These are phyloP conservation scores for Parascedosporium putredinis DNA, from an alignment of 2,329 filamentous ascomycete species.

Conservation along the genomic window DNA sequence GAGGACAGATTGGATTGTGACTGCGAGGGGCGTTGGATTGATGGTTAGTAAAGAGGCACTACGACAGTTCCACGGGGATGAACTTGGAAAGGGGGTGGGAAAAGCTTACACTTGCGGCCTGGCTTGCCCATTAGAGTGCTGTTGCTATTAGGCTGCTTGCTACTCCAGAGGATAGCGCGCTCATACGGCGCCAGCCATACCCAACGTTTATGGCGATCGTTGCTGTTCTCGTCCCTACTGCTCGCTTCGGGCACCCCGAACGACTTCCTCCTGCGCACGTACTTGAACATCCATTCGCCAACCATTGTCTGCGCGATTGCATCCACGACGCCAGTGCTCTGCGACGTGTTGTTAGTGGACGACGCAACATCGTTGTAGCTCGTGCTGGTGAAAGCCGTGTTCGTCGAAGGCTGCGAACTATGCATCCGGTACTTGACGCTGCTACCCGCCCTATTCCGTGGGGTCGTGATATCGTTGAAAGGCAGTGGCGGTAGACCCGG, in stretches of 20 bases:
- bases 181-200: constrained; percentile 98
- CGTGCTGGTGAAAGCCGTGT: constrained; percentile 38
- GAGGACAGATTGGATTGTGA: constrained; percentile 88
- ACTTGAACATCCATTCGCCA: constrained; percentile 94
- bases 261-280: constrained; percentile 76
- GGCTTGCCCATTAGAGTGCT: constrained; percentile 86
- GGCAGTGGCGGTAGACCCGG: constrained; percentile 64
- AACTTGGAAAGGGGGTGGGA: neutral
- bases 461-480: constrained; percentile 58
- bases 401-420: constrained; percentile 50
- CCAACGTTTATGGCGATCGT: constrained; percentile 87
- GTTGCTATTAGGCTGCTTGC: constrained; percentile 85
- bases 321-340: constrained; percentile 77
- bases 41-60: too few relatives aligned
- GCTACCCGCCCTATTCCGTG: constrained; percentile 32
- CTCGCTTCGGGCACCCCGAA: constrained; percentile 68
- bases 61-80: too few relatives aligned
- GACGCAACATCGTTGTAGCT: constrained; percentile 28
- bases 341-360: constrained; percentile 27
- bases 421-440: constrained; percentile 32
- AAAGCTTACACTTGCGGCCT: constrained; percentile 77
- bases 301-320: constrained; percentile 98
- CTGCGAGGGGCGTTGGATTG: too few relatives aligned
- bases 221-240: constrained; percentile 59
- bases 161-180: constrained; percentile 93